Base-by-base conservation (phyloP, 2,329 filamentous ascomycete genomes). In the Alternaria hordeiaustralica region DNA sequence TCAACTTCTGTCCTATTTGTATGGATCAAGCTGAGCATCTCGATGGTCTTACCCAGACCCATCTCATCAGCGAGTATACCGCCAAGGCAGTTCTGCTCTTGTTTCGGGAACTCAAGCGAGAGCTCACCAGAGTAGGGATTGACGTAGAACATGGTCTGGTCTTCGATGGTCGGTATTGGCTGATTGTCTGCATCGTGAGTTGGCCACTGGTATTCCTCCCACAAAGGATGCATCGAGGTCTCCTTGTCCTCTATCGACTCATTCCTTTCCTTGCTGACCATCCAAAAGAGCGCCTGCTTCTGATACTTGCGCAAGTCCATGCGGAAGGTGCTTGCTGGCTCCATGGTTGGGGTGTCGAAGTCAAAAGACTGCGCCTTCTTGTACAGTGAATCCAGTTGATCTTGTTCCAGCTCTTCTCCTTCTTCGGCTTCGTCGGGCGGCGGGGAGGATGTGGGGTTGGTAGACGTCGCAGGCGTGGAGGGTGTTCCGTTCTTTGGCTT, bases 11-110 rank as follows among this genome's bases (percentile, higher is more conserved):
- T 90, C 65, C 87, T 89, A 77, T 98, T 92, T 0, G 92, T 88
- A 77, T 99, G 96, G 6, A 99, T 87, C 54, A 99, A 83, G 80
- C 93, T 96, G 65, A 99, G 88, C 94, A 99, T 98, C 76, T 99
- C 95, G 57, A 99, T 98, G 0, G 96, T 99, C 83, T 99, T 99
- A 33, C 96, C 96, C 2, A 99, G 84, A 50, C 96, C 96, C 96
- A 99, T 99, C 80, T 98, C 92, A 74, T 99, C 96, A 9, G 96
- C 96, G 45, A 99, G 83, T 61, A 99, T 92, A 6, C 96, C 96
- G 47, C 96, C 96, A 0, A 97, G 84, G 70, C 96, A 99, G 76
- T 96, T 93, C 75, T 98, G 96, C 73, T 98, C 93, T 76, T 99
- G 96, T 3, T 89, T 88, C 1, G 96, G 96, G 69, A 99, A 99